Evolutionary conservation across 495 filamentous ascomycete genomes (phyloP).

Genomic region (Talaromyces stipitatus): DNA sequence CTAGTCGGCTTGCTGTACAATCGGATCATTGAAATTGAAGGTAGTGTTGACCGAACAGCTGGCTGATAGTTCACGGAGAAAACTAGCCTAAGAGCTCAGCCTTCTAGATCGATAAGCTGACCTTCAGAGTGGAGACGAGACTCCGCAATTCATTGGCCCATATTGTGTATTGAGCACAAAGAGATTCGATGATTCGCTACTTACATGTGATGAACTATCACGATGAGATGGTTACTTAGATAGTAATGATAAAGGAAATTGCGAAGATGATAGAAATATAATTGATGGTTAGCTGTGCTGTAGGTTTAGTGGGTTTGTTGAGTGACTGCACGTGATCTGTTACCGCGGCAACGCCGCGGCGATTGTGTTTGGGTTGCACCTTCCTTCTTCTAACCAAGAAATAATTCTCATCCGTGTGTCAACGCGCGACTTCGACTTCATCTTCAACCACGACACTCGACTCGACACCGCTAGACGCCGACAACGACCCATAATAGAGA

Average conservation of each 20-base stretch:
- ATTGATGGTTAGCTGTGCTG: neutral
- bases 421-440: neutral
- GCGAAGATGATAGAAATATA: too few species aligned
- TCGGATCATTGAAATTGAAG: neutral
- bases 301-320: neutral
- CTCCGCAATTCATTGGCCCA: too few species aligned
- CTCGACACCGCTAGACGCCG: slow-evolving; percentile 3
- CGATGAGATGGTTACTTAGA: too few species aligned
- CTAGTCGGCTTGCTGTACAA: neutral
- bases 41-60: neutral
- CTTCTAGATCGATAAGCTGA: too few species aligned
- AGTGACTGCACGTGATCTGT: slow-evolving; percentile 22
- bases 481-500: neutral
- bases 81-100: neutral
- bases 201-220: too few species aligned
- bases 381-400: neutral
- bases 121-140: too few species aligned
- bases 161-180: too few species aligned
- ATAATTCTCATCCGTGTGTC: neutral
- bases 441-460: slow-evolving; percentile 6
- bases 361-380: neutral
- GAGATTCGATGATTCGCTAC: too few species aligned
- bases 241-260: too few species aligned
- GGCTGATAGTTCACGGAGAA: neutral
- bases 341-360: slow-evolving; percentile 24